Base-by-base conservation (phyloP, 345 rosid genomes). In the Salix koriyanagi region DNA sequence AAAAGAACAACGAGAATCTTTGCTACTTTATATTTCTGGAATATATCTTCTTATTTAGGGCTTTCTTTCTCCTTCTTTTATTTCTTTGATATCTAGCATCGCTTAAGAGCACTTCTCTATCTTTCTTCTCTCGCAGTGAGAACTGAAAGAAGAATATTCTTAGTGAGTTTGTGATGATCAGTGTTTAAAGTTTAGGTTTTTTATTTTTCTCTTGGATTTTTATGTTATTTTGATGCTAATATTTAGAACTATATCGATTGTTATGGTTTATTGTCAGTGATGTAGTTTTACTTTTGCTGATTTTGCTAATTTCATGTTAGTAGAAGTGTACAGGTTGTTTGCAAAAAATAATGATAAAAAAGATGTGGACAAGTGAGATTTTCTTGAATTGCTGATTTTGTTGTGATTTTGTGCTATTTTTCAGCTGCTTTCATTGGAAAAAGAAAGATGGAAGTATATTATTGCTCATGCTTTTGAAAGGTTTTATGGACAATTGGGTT, bases 31-130 rank as follows among this genome's bases (percentile, higher is more conserved):
- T n/a, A 26, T 23, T 23, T 23, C 2, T 58, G 62, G 62, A 56
- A 58, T 58, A 58, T 58, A 23, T 56, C 7, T 54, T 9, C 62
- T n/a, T 10, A n/a, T 10, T 9, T n/a, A 10, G 28, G 23, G 64
- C 64, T 58, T 23, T n/a, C 44, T 10, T 12, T 84, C 75, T 77
- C n/a, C 71, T 80, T 75, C 74, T 19, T 30, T 39, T 60, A 36
- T 30, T 48, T 46, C 41, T 37, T 79, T 46, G 39, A 77, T 56
- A 78, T 74, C 72, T 81, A 71, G 5, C 60, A 36, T n/a, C 9
- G 64, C 64, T n/a, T 10, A 58, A 23, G 28, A 10, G 11, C 46
- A 60, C 74, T 69, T 66, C 46, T 46, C 42, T 50, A 50, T 58
- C 79, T 56, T 68, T 76, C 26, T 36, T 52, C 62, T 32, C 62